Evolutionary conservation across 2,329 filamentous ascomycete genomes (phyloP), one percentile per base, ranked within the genome.

Genomic region (Ceratocystis huliohia): DNA sequence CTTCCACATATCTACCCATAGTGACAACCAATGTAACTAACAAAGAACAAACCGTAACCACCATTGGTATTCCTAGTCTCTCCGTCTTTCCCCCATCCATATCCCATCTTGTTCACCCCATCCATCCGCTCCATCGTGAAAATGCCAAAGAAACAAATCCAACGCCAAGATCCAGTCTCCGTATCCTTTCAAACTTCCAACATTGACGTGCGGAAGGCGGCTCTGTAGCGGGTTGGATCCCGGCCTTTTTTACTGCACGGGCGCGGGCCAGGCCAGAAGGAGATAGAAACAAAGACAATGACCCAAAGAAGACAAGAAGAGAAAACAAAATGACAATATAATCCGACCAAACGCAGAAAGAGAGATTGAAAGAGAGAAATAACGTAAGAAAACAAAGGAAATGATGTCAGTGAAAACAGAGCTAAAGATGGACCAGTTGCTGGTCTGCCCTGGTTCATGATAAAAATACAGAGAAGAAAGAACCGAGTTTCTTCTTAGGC

Each of bases 311-410:
- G 8, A 53, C 37, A 41, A 41, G 33, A 56, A 64, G 64, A 64
- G 30, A 63, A 62, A 68, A 45, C 61, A 56, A 63, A 62, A 57
- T 61, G 62, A 63, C 57, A 66, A 66, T 64, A 56, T 64, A 63
- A 67, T 33, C 41, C 44, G 65, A 28, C 61, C 37, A 57, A 50
- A 17, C 53, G 33, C 17, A 66, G 25, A 37, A 45, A 62, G 20
- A 63, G 25, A 33, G 48, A 28, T 25, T 25, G 61, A 65, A 64
- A 61, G 53, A 61, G 62, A 13, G 33, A 44, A 67, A 37, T 22
- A 15, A 66, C 22, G 15, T 59, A 67, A 67, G 25, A 64, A 67
- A 64, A 61, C 66, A 64, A 65, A 17, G 33, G 33, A 67, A 61
- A 67, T 61, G 15, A 44, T 15, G 41, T 57, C 28, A 59, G 30